A percentile compares a stretch with the other conserved stretches of the same genome.
These are phyloP conservation scores for Beta macrorhiza DNA, from an alignment of 179 eudicot species.

Conservation along the genomic window DNA sequence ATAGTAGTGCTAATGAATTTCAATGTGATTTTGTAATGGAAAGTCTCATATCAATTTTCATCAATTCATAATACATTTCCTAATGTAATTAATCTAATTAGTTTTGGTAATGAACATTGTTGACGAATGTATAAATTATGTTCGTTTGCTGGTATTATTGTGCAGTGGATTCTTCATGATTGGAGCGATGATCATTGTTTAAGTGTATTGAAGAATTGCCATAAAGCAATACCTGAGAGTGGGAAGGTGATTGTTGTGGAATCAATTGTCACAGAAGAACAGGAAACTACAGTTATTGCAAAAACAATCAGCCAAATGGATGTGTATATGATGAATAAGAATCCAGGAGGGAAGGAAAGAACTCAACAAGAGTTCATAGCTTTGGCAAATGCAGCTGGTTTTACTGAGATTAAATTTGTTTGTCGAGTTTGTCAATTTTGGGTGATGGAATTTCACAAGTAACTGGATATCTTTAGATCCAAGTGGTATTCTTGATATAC, in stretches of 20 bases:
- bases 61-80: no score
- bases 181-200: constrained; percentile 43
- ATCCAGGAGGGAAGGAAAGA: constrained; percentile 47
- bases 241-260: constrained; percentile 47
- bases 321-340: constrained; percentile 27
- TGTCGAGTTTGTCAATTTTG: constrained; percentile 21
- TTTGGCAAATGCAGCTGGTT: constrained; percentile 37
- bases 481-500: no score
- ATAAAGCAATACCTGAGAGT: constrained; percentile 30
- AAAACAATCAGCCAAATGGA: constrained; percentile 21
- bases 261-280: constrained; percentile 23
- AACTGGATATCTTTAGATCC: not conserved
- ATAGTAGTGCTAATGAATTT: no score
- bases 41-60: no score
- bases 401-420: not conserved
- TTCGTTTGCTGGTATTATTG: no score
- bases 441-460: constrained; percentile 40
- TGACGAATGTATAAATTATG: not conserved
- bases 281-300: constrained; percentile 20
- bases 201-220: constrained; percentile 39
- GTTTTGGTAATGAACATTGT: not conserved
- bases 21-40: not conserved
- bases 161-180: constrained; percentile 40
- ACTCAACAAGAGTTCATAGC: constrained; percentile 29
- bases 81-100: no score